phyloP scores from a whole-genome alignment of 1,139 yeast genomes.

The Yamadazyma siamensis region DNA sequence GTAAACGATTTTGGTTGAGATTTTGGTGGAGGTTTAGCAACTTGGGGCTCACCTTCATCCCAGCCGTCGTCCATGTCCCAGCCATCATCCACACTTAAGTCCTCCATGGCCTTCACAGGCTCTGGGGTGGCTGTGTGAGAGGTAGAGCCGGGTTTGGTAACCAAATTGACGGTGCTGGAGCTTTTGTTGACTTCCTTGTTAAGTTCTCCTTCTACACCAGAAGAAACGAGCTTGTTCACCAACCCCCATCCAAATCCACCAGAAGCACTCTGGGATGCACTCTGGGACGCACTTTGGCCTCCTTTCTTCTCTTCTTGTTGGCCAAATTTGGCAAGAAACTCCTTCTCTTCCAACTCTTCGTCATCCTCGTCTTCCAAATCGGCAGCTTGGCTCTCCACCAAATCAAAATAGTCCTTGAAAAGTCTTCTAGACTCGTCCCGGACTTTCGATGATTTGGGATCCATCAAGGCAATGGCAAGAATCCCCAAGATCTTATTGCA shows the following conservation, averaged over 20 bases:
- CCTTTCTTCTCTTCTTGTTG: slow-evolving; percentile 13
- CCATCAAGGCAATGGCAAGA: slow-evolving; percentile 80
- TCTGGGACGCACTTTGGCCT: neutral
- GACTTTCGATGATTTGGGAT: slow-evolving; percentile 61
- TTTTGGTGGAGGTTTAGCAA: slow-evolving; percentile 6
- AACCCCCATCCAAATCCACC: slow-evolving; percentile 36
- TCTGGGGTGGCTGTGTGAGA: slow-evolving; percentile 21
- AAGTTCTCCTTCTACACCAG: slow-evolving; percentile 31
- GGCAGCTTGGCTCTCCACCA: slow-evolving; percentile 62
- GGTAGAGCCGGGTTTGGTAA: slow-evolving; percentile 1
- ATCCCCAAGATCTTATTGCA: slow-evolving; percentile 84
- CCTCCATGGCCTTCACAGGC: slow-evolving; percentile 10
- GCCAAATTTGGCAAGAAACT: slow-evolving; percentile 32
- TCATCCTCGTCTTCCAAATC: slow-evolving; percentile 49
- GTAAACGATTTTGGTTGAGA: slow-evolving; percentile 2
- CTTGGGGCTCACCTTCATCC: slow-evolving; percentile 11
- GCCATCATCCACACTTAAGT: slow-evolving; percentile 13
- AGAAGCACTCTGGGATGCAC: slow-evolving; percentile 3
- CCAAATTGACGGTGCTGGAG: slow-evolving; percentile 33
- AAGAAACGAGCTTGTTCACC: slow-evolving; percentile 33
- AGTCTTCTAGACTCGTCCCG: slow-evolving; percentile 68
- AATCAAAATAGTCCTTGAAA: slow-evolving; percentile 60
- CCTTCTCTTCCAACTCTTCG: slow-evolving; percentile 36
- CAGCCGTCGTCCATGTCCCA: slow-evolving; percentile 12
- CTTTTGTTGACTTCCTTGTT: slow-evolving; percentile 33